These are phyloP conservation scores for Colletotrichum liriopes DNA, from an alignment of 2,329 filamentous ascomycete genomes.

Conservation along the genomic window DNA sequence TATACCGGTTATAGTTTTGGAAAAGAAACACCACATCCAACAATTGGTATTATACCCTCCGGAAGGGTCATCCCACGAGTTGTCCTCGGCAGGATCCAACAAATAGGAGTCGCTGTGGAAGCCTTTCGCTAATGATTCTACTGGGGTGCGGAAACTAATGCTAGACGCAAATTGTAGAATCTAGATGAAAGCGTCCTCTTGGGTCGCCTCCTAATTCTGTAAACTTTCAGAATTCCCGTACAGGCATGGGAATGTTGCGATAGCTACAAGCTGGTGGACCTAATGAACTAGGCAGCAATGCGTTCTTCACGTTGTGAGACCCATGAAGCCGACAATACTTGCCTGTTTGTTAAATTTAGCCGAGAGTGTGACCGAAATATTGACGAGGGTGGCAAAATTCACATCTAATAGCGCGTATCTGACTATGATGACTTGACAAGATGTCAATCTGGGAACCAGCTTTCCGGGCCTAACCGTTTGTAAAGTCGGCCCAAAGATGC, in stretches of 20 bases:
- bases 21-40: constrained; percentile 62
- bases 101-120: constrained; percentile 33
- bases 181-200: constrained; percentile 1
- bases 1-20: constrained; percentile 60
- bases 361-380: not conserved
- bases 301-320: not conserved
- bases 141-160: constrained; percentile 21
- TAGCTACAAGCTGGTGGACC: not conserved
- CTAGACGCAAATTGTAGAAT: constrained; percentile 22
- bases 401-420: constrained; percentile 17
- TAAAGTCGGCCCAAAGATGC: constrained; percentile 10
- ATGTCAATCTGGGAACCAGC: not conserved
- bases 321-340: constrained; percentile 16
- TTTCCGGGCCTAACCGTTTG: not conserved
- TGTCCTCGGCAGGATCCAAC: constrained; percentile 61
- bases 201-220: not conserved
- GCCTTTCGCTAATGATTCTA: not conserved
- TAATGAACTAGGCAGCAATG: constrained; percentile 13
- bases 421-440: constrained; percentile 14
- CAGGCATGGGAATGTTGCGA: not conserved
- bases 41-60: constrained; percentile 58
- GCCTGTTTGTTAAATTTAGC: not conserved
- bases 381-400: not conserved
- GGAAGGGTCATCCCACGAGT: constrained; percentile 61
- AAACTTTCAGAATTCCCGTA: not conserved